A percentile compares a stretch with the other conserved stretches of the same genome.
Evolutionary conservation across 2,329 filamentous ascomycete genomes (phyloP).

Genomic region (Fusarium vanettenii): DNA sequence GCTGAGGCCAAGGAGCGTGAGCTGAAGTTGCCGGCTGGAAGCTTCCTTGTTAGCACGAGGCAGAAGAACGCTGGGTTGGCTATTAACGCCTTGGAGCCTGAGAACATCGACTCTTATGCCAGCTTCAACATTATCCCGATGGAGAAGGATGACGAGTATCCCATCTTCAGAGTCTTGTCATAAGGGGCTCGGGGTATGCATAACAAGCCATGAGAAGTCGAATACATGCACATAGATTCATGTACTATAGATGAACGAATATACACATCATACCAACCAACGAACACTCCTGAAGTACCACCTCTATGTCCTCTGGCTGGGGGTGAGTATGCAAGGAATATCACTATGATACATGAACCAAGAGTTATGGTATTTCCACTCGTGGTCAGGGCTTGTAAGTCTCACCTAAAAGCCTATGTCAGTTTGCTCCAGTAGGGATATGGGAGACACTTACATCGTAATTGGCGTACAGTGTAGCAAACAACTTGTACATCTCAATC

Average conservation of each 20-base stretch:
- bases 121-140: slow-evolving; percentile 47
- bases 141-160: slow-evolving; percentile 46
- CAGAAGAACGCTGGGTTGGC: slow-evolving; percentile 48
- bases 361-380: slow-evolving; percentile 32
- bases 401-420: neutral
- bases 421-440: neutral
- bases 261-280: neutral
- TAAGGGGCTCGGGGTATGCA: neutral
- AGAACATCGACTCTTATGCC: slow-evolving; percentile 49
- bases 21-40: slow-evolving; percentile 42
- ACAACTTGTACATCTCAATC: slow-evolving; percentile 34
- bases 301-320: neutral
- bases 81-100: slow-evolving; percentile 46
- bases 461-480: slow-evolving; percentile 29
- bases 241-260: neutral
- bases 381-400: slow-evolving; percentile 15
- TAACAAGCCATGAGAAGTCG: neutral
- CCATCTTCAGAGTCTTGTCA: slow-evolving; percentile 39
- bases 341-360: slow-evolving; percentile 39
- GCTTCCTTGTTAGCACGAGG: slow-evolving; percentile 47
- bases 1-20: slow-evolving; percentile 29
- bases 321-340: slow-evolving; percentile 26
- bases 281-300: too few relatives aligned
- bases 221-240: neutral
- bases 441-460: slow-evolving; percentile 17